Evolutionary conservation across 306 rosid genomes (phyloP).

Genomic region (Glycine latifolia): DNA sequence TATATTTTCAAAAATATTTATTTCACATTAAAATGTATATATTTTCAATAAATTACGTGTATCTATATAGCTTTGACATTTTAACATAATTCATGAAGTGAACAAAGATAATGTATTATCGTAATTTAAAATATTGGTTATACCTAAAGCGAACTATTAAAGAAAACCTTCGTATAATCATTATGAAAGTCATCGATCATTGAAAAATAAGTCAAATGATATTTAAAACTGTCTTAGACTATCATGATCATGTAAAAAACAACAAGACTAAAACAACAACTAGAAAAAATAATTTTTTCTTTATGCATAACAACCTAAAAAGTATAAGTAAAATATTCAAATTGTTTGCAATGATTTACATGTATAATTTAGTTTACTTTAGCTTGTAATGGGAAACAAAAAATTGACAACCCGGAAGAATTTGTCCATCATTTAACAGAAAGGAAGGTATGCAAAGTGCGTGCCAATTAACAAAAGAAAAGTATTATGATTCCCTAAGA

Average conservation of each 20-base stretch:
- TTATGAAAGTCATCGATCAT: background rate
- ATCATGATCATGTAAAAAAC: background rate
- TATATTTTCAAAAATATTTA: background rate
- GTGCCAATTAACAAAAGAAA: constrained; percentile 22
- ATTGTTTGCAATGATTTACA: background rate
- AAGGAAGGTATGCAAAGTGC: constrained; percentile 26
- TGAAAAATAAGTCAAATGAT: constrained; percentile 13
- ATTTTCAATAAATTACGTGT: background rate
- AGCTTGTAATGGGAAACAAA: background rate
- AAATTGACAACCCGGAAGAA: constrained; percentile 1
- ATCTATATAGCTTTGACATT: background rate
- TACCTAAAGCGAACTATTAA: background rate
- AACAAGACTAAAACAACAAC: background rate
- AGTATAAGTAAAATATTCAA: background rate
- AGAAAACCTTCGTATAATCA: background rate
- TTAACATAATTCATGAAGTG: background rate
- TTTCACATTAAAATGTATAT: constrained; percentile 3
- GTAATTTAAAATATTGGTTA: background rate
- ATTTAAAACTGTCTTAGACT: constrained; percentile 3
- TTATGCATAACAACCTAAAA: background rate
- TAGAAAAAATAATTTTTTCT: background rate
- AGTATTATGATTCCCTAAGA: background rate
- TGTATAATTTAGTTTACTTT: background rate
- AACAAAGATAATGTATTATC: background rate
- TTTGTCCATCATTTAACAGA: background rate